Conservation (phyloP, 306 rosid species). For the Vigna mungo region DNA sequence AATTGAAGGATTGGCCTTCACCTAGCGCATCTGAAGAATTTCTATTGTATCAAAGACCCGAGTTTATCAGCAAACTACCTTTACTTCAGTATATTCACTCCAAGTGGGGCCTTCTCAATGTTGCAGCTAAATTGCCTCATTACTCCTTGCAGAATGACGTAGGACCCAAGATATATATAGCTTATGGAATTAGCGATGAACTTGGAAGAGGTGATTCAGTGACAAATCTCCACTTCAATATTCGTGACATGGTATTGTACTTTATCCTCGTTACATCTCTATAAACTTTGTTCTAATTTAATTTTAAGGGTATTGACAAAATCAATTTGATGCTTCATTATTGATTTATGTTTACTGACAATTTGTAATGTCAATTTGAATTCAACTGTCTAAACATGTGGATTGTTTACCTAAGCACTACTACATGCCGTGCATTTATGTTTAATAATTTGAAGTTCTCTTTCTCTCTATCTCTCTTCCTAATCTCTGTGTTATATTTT, state of each 20-base stretch:
- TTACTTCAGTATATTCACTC: conserved; percentile 96
- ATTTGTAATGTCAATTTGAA: conserved; percentile 30
- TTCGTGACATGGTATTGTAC: conserved; percentile 91
- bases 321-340: conserved; percentile 37
- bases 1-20: conserved; percentile 95
- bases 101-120: conserved; percentile 98
- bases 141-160: conserved; percentile 97
- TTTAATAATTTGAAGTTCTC: conserved; percentile 19
- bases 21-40: conserved; percentile 96
- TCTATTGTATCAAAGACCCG: conserved; percentile 93
- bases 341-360: conserved; percentile 11
- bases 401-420: conserved; percentile 31
- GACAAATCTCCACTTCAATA: conserved; percentile 91
- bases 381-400: conserved; percentile 30
- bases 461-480: not conserved
- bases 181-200: conserved; percentile 80
- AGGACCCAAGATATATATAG: conserved; percentile 91
- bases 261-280: conserved; percentile 34
- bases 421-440: not conserved
- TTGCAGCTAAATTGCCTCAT: conserved; percentile 98
- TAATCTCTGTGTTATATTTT: conserved; percentile 9
- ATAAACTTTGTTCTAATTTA: not conserved
- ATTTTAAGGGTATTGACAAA: conserved; percentile 24
- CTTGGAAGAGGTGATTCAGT: conserved; percentile 73
- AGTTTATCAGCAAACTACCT: conserved; percentile 92